Evolutionary conservation across 2,329 filamentous ascomycete genomes (phyloP).

Genomic region (Colletotrichum brevisporum): DNA sequence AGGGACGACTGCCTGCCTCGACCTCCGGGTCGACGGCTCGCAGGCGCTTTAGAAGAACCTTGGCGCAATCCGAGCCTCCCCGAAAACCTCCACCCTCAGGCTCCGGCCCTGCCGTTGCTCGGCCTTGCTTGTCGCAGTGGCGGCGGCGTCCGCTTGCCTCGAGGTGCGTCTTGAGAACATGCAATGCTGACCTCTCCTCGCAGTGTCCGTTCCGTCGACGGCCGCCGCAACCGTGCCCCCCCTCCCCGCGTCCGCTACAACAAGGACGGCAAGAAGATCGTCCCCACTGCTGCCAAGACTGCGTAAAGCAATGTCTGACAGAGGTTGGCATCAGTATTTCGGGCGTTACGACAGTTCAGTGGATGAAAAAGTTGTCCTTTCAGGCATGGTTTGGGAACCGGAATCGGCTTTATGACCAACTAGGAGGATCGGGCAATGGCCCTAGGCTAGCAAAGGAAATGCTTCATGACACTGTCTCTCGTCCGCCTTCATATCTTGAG

Average conservation of each 20-base stretch:
- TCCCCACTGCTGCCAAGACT: constrained; percentile 82
- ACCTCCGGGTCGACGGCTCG: constrained; percentile 48
- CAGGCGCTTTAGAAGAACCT: constrained; percentile 72
- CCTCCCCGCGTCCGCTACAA: constrained; percentile 99
- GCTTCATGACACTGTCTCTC: constrained; percentile 36
- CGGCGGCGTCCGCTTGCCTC: background rate
- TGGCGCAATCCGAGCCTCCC: constrained; percentile 62
- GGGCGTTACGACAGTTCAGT: constrained; percentile 28
- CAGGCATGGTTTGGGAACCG: constrained; percentile 41
- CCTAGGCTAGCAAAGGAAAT: constrained; percentile 41
- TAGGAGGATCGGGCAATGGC: constrained; percentile 38
- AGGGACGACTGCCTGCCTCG: constrained; percentile 69
- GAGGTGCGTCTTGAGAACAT: constrained; percentile 29
- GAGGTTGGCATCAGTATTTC: constrained; percentile 8
- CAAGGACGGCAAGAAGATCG: constrained; percentile 99
- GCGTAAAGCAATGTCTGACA: constrained; percentile 16
- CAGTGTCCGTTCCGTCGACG: constrained; percentile 96
- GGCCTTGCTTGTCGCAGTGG: too few relatives aligned
- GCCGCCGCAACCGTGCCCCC: constrained; percentile 98
- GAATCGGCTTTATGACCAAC: constrained; percentile 39
- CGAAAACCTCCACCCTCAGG: background rate
- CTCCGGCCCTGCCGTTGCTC: background rate
- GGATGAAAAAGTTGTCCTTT: constrained; percentile 41
- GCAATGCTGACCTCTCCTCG: constrained; percentile 56
- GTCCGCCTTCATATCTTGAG: background rate